Evolutionary conservation across 257 asterid genomes (phyloP).

Genomic region (Gynochthodes officinalis): DNA sequence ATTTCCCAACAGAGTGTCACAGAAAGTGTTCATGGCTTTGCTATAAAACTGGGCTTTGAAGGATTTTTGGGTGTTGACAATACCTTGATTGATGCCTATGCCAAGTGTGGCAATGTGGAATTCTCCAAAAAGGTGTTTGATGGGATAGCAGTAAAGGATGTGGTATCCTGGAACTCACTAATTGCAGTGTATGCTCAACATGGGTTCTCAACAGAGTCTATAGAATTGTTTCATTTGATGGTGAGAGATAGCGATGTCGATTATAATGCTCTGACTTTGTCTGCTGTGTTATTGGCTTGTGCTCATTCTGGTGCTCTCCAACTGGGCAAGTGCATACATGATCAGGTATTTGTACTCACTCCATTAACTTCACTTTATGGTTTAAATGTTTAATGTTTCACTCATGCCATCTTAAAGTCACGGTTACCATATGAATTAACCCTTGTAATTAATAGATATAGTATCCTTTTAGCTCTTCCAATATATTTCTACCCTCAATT

Average conservation of each 20-base stretch:
- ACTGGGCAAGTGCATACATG: slow-evolving; percentile 35
- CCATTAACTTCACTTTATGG: not conserved
- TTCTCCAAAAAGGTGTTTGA: slow-evolving; percentile 65
- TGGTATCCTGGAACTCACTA: slow-evolving; percentile 80
- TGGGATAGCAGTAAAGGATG: slow-evolving; percentile 60
- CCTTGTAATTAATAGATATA: too few relatives aligned
- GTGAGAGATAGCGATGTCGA: slow-evolving; percentile 31
- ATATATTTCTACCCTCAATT: not conserved
- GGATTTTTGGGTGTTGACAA: slow-evolving; percentile 60
- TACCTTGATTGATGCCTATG: slow-evolving; percentile 82
- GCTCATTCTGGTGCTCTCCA: slow-evolving; percentile 83
- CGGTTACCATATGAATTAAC: not conserved
- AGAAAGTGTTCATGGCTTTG: slow-evolving; percentile 65
- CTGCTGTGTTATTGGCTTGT: slow-evolving; percentile 76
- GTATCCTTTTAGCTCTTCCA: not conserved
- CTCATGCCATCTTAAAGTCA: not conserved
- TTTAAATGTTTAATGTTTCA: not conserved
- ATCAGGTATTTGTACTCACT: slow-evolving; percentile 6
- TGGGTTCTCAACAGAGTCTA: slow-evolving; percentile 59
- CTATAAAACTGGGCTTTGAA: slow-evolving; percentile 53
- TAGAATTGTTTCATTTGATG: slow-evolving; percentile 54
- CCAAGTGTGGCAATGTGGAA: slow-evolving; percentile 73
- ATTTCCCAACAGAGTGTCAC: slow-evolving; percentile 53
- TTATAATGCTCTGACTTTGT: slow-evolving; percentile 64
- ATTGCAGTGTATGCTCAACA: slow-evolving; percentile 81